Evolutionary conservation across 1,284 basidiomycete species (phyloP).

Genomic region (Megacollybia platyphylla): DNA sequence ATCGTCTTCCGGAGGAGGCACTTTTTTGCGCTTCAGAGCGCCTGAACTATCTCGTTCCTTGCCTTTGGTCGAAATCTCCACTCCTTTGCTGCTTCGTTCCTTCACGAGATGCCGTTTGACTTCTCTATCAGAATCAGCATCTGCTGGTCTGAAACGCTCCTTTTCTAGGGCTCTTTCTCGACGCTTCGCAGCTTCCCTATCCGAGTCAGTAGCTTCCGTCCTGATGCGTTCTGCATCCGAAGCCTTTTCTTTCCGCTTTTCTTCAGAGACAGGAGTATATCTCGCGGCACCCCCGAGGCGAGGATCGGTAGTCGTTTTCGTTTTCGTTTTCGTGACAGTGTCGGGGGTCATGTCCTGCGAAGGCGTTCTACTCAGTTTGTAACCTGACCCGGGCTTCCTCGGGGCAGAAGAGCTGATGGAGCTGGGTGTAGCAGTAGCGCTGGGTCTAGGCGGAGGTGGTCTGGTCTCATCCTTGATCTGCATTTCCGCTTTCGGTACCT

Average conservation of each 20-base stretch:
- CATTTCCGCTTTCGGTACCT: constrained; percentile 27
- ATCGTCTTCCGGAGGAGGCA: constrained; percentile 14
- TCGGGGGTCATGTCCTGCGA: constrained; percentile 5
- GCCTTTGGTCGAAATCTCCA: background rate
- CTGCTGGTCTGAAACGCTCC: constrained; percentile 5
- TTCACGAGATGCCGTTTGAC: constrained; percentile 9
- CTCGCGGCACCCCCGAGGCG: background rate
- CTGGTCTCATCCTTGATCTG: constrained; percentile 42
- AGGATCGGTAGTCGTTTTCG: background rate
- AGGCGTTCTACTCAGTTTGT: constrained; percentile 16
- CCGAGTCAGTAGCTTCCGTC: constrained; percentile 9
- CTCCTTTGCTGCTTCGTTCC: constrained; percentile 12
- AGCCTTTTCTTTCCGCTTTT: constrained; percentile 2
- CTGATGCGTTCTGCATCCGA: constrained; percentile 5
- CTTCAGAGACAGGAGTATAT: constrained; percentile 3
- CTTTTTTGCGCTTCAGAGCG: constrained; percentile 23
- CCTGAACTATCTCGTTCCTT: constrained; percentile 10
- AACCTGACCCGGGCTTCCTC: constrained; percentile 38
- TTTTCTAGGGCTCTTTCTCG: constrained; percentile 10
- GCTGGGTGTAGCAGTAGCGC: constrained; percentile 1
- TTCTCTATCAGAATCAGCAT: constrained; percentile 14
- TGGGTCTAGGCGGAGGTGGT: constrained; percentile 8
- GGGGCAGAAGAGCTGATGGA: constrained; percentile 9
- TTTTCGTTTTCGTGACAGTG: background rate
- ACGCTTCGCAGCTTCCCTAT: constrained; percentile 14